Conservation (phyloP, 2,329 filamentous ascomycete genomes). For the Aspergillus persii region DNA sequence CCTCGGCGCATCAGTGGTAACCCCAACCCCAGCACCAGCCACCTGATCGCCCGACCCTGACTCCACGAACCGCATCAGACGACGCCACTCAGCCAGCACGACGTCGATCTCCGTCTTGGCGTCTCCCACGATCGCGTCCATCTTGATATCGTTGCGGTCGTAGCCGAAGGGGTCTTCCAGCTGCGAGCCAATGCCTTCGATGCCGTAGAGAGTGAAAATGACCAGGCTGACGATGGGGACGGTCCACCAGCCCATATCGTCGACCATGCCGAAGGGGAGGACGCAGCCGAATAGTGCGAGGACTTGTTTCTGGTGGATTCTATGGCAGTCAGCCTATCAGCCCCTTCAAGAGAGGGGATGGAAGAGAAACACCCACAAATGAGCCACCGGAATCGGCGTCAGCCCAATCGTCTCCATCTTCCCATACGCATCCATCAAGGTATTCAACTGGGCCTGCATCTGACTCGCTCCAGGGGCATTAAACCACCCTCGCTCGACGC, state of each 20-base stretch:
- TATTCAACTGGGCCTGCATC: constrained; percentile 58
- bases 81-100: constrained; percentile 58
- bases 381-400: constrained; percentile 64
- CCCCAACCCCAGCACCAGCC: neutral
- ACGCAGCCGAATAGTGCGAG: constrained; percentile 60
- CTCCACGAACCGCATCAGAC: constrained; percentile 19
- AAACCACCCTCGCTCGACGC: constrained; percentile 57
- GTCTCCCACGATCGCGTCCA: constrained; percentile 65
- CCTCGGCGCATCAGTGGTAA: constrained; percentile 2
- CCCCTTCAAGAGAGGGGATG: neutral
- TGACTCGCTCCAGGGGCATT: constrained; percentile 58
- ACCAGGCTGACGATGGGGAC: constrained; percentile 59
- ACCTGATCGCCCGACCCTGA: neutral
- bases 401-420: constrained; percentile 64
- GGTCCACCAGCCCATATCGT: constrained; percentile 63
- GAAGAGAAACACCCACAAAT: constrained; percentile 41
- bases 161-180: constrained; percentile 67
- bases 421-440: constrained; percentile 58
- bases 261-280: constrained; percentile 62
- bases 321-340: constrained; percentile 16
- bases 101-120: constrained; percentile 57
- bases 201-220: constrained; percentile 63
- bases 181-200: constrained; percentile 62
- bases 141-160: constrained; percentile 65
- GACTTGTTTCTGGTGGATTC: constrained; percentile 64